Evolutionary conservation across 2,329 filamentous ascomycete genomes (phyloP).

Genomic region (Beauveria pseudobassiana): DNA sequence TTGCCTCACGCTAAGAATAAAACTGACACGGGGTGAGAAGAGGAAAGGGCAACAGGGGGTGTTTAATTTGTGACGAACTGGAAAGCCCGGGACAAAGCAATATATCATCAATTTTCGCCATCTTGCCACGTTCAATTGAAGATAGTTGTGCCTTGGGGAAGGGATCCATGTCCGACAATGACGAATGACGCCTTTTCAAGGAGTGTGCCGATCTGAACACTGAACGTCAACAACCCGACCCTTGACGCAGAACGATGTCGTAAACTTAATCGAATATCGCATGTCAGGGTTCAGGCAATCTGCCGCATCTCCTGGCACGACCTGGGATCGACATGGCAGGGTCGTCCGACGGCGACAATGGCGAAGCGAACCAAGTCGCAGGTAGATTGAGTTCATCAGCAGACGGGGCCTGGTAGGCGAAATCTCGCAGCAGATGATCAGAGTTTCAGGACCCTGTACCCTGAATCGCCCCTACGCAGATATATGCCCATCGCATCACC

Average conservation of each 20-base stretch:
- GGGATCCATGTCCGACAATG: not conserved
- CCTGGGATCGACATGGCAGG: not conserved
- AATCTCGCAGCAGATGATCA: conserved; percentile 5
- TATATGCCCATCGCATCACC: not conserved
- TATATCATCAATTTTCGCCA: not conserved
- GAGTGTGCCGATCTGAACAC: no score
- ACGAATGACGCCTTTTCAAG: no score
- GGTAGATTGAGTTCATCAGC: not conserved
- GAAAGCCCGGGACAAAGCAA: not conserved
- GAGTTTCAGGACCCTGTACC: not conserved
- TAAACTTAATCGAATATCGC: not conserved
- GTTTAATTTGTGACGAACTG: no score
- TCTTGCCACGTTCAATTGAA: conserved; percentile 6
- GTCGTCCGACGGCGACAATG: not conserved
- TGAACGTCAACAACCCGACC: no score
- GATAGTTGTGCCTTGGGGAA: not conserved
- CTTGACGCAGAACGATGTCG: not conserved
- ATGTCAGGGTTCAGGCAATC: not conserved
- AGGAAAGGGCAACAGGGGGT: not conserved
- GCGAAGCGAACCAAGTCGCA: no score
- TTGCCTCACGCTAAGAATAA: conserved; percentile 5
- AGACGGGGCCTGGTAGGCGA: not conserved
- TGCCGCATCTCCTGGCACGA: not conserved
- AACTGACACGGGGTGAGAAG: not conserved
- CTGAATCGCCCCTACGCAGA: not conserved